Evolutionary conservation across 345 rosid species (phyloP), one percentile per base, ranked within the genome.

Genomic region (Citrus maxima): DNA sequence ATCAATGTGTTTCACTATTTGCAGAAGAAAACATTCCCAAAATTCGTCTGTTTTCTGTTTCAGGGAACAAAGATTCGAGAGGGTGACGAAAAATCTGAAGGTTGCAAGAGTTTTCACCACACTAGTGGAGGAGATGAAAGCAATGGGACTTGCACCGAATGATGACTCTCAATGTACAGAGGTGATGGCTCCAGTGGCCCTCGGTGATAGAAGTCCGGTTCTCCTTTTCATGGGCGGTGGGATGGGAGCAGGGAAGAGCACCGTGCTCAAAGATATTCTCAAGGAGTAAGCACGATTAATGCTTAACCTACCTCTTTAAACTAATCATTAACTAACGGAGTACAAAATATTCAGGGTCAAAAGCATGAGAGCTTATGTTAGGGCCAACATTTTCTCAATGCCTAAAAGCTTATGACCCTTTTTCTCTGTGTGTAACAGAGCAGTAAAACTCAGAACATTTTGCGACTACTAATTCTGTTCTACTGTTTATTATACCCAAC

Each of bases 161-260:
- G 97, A 88, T 65, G 96, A 88, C 71, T 83, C 93, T 25, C 80
- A 70, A 60, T 89, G 93, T 80, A 90, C 96, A 7, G 95, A 95
- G 61, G 91, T 95, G 67, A 91, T 95, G 99, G 95, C 88, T 78
- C 98, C 99, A 2, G 88, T 95, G 85, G 98, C 89, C 73, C 96
- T 82, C 55, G 75, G 93, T 55, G 90, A 95, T 71, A 81, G 98
- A 74, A 95, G 99, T 83, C 98, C 95, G 0, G 95, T 93, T 70
- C 94, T 93, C 63, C 93, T 95, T 25, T 86, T 95, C 79, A 90
- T 95, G 98, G 99, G 98, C 16, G 99, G 99, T 21, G 99, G 99
- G 19, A 95, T 95, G 98, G 99, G 99, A 68, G 99, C 99, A 54
- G 99, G 99, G 22, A 95, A 95, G 84, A 93, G 99, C 93, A 93